A percentile compares a stretch with the other conserved stretches of the same genome.
Evolutionary conservation across 1,284 basidiomycete genomes (phyloP).

Genomic region (Tremellales sp.): DNA sequence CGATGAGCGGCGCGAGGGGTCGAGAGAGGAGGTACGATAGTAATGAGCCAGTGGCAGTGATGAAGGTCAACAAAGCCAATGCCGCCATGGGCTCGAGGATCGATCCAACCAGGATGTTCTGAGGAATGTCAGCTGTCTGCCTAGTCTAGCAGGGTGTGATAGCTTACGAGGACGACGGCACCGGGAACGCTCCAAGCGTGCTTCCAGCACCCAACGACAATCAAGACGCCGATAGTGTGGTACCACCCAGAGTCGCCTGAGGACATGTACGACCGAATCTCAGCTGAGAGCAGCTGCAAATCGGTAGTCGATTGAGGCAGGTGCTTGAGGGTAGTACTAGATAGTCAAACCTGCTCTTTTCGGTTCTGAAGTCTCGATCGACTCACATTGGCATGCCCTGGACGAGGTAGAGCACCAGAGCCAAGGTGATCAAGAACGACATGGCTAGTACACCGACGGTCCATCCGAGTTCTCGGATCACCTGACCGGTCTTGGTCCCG

Average conservation of each 20-base stretch:
- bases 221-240: conserved; percentile 65
- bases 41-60: conserved; percentile 80
- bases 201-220: conserved; percentile 83
- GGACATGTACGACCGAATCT: conserved; percentile 47
- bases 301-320: conserved; percentile 48
- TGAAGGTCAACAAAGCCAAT: conserved; percentile 68
- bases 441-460: conserved; percentile 40
- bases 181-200: conserved; percentile 92
- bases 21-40: conserved; percentile 71
- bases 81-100: conserved; percentile 75
- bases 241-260: conserved; percentile 41
- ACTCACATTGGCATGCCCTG: conserved; percentile 48
- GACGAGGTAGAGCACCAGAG: conserved; percentile 38
- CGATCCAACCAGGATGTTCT: conserved; percentile 87
- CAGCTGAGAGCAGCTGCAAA: conserved; percentile 45
- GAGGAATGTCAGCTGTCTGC: conserved; percentile 2
- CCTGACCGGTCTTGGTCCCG: conserved; percentile 39
- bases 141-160: not conserved
- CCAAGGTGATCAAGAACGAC: conserved; percentile 41
- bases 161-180: conserved; percentile 75
- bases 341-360: too few relatives aligned
- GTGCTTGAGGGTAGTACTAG: conserved; percentile 41
- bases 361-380: too few relatives aligned
- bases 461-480: conserved; percentile 45
- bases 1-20: conserved; percentile 77